A percentile compares a stretch with the other conserved stretches of the same genome.
Evolutionary conservation across 1,139 yeast genomes (phyloP).

Genomic region (Magnusiomyces clavatus): DNA sequence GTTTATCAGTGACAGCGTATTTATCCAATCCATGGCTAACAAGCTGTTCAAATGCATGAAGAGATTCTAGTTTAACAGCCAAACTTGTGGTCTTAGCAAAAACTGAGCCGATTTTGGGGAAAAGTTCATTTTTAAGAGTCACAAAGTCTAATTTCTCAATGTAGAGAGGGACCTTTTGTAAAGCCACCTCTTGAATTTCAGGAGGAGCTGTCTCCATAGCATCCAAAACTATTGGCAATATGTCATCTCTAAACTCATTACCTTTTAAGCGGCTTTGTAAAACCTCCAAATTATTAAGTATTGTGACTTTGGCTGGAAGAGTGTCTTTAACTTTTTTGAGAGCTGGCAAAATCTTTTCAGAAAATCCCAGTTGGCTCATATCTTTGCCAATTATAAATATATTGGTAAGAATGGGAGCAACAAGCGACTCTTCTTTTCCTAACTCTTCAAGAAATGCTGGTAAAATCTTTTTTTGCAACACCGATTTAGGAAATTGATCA

Average conservation of each 20-base stretch:
- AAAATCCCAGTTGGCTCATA: constrained; percentile 69
- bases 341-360: constrained; percentile 56
- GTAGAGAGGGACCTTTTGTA: constrained; percentile 40
- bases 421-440: constrained; percentile 41
- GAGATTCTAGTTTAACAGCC: constrained; percentile 64
- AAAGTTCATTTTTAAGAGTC: constrained; percentile 60
- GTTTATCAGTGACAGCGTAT: constrained; percentile 62
- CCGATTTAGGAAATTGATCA: constrained; percentile 60
- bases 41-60: constrained; percentile 55
- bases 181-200: constrained; percentile 50
- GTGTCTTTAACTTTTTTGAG: constrained; percentile 39
- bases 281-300: constrained; percentile 50
- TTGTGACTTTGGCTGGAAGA: constrained; percentile 43
- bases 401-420: constrained; percentile 49
- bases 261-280: constrained; percentile 46
- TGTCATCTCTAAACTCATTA: constrained; percentile 33
- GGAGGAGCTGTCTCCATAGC: constrained; percentile 31
- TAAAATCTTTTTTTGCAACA: constrained; percentile 64
- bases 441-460: constrained; percentile 53
- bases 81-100: constrained; percentile 79
- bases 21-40: constrained; percentile 63
- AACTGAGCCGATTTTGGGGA: constrained; percentile 63
- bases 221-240: constrained; percentile 32
- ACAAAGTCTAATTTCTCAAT: constrained; percentile 57
- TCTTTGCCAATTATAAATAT: constrained; percentile 53